Evolutionary conservation across 2,329 filamentous ascomycete species (phyloP), one percentile per base, ranked within the genome.

Genomic region (Colletotrichum eleusines): DNA sequence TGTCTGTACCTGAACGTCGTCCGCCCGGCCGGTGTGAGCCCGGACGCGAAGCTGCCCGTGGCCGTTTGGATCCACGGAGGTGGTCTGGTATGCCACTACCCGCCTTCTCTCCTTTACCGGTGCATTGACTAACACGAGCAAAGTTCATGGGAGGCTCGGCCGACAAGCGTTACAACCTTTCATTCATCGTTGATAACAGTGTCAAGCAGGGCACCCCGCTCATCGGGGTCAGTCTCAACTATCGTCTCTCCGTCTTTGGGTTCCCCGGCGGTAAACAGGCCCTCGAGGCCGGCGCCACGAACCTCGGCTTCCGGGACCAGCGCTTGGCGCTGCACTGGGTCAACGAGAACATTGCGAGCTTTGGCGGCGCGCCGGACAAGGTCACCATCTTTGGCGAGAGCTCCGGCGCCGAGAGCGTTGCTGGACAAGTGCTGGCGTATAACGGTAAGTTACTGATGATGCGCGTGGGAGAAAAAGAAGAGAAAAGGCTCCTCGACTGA

Each of bases 1-100:
- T 91, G 90, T 72, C 81, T 91, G 5, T 89, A 87, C 54, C 79
- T 91, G 71, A 91, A 91, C 74, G 83, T 92, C 9, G 80, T 91
- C 33, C 84, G 89, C 4, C 88, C 88, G 0, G 78, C 84, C 11
- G 84, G 85, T 7, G 79, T 84, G 5, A 76, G 80, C 11, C 72
- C 77, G 40, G 74, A 75, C 9, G 76, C 77, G 2, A 81, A 78
- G 11, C 80, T 91, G 2, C 89, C 89, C 0, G 85, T 90, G 8
- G 83, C 82, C 14, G 82, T 89, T 0, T 90, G 88, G 88, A 88
- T 90, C 54, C 85, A 90, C 67, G 84, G 84, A 42, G 79, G 79
- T 31, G 78, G 78, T 20, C 55, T 80, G 57, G 66, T 70, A 57
- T 31, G 55, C 26, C 44, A 31, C 11, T 14, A 46, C 33, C 20